These are phyloP conservation scores for Colletotrichum eremochloae DNA, from an alignment of 2,329 filamentous ascomycete genomes.

Conservation along the genomic window DNA sequence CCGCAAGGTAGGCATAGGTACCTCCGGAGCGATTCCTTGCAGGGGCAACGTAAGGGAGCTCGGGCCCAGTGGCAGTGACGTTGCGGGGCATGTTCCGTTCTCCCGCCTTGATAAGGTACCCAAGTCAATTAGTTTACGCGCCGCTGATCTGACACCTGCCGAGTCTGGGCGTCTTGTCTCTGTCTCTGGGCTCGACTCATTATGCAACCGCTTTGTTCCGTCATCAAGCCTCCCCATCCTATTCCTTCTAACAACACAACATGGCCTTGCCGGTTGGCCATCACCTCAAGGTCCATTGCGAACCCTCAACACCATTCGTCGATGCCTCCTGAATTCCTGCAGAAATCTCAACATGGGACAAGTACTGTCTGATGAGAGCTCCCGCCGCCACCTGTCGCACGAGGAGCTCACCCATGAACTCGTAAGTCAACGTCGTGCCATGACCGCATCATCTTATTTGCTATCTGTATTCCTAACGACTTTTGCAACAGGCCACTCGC, in stretches of 20 bases:
- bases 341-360: constrained; percentile 62
- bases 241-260: neutral
- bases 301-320: neutral
- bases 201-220: constrained; percentile 20
- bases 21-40: neutral
- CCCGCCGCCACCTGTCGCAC: constrained; percentile 59
- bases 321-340: constrained; percentile 4
- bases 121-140: too few relatives aligned
- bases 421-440: constrained; percentile 53
- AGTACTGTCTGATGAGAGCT: constrained; percentile 61
- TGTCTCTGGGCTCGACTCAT: constrained; percentile 3
- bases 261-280: constrained; percentile 17
- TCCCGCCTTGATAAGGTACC: neutral
- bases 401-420: constrained; percentile 66
- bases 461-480: constrained; percentile 25
- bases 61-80: constrained; percentile 30
- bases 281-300: constrained; percentile 3
- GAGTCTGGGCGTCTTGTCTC: neutral
- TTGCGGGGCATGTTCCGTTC: constrained; percentile 15
- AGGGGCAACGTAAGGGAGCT: constrained; percentile 31
- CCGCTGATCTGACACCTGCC: constrained; percentile 30
- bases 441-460: neutral
- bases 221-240: constrained; percentile 7
- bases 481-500: constrained; percentile 63
- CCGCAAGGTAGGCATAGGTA: neutral